Evolutionary conservation across 108 stramenopile species (phyloP), one percentile per base, ranked within the genome.

Genomic region (Discostella stelligeroides): DNA sequence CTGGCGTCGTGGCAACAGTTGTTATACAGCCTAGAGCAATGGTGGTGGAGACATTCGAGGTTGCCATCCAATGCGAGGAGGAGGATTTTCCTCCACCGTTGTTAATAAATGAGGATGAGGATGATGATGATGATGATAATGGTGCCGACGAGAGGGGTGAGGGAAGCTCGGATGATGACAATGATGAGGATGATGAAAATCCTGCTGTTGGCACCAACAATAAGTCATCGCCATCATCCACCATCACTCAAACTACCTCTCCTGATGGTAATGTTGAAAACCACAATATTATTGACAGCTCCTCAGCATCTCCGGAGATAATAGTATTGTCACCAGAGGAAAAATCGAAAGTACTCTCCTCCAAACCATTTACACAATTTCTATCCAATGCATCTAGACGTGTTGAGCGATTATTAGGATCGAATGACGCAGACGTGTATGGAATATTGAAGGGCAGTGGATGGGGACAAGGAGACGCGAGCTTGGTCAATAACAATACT

Each of bases 311-410:
- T 5, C 5, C 3, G 34, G 34, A 34, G 34, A 34, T 34, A 34
- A 3, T 34, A 5, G 34, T 34, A 25, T 14, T 54, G 10, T 54
- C 86, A 4, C 70, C 67, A 27, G 88, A 92, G 60, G 86, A 92
- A 47, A 80, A 83, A 28, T 68, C 82, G 40, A 69, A 74, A 58
- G 79, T 86, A 24, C 42, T 94, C 4, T 39, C 84, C 0, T 84
- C 88, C 7, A 65, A 76, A 23, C 66, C 90, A 28, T 94, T 94
- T 48, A 64, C 81, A 0, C 67, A 77, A 7, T 94, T 94, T 76
- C 66, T 94, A 48, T 89, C 86, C 63, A 76, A 80, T 0, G 88
- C 92, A 7, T 88, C 86, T 48, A 91, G 91, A 77, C 91, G 89
- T 56, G 92, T 94, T 18, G 92, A 94, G 73, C 75, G 89, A 9